A percentile compares a stretch with the other conserved stretches of the same genome.
Conservation (phyloP, 495 filamentous ascomycete species). For the Penicillium flavigenum region DNA sequence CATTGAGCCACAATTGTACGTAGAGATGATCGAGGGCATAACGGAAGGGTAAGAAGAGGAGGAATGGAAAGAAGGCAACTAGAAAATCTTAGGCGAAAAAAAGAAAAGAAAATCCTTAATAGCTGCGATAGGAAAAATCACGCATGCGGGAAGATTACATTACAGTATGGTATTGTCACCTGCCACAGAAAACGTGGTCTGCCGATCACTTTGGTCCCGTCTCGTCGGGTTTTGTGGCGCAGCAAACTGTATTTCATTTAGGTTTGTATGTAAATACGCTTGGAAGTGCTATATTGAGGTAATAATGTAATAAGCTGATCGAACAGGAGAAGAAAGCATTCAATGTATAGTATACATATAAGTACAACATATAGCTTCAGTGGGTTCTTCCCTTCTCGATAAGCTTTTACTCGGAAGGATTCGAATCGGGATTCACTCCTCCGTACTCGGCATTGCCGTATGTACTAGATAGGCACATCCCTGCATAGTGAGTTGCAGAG, state of each 20-base stretch:
- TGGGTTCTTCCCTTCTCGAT: not conserved
- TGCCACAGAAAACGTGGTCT: conserved; percentile 14
- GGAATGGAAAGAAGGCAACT: not conserved
- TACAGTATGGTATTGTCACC: conserved; percentile 12
- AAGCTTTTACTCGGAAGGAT: not conserved
- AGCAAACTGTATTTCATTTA: conserved; percentile 1
- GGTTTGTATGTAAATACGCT: not conserved
- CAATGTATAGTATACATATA: not conserved
- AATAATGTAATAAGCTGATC: no score
- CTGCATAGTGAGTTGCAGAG: not conserved
- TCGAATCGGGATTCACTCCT: not conserved
- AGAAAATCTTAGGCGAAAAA: not conserved
- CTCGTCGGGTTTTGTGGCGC: conserved; percentile 6
- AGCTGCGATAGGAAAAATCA: conserved; percentile 8
- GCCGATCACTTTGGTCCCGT: conserved; percentile 1
- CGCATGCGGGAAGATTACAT: conserved; percentile 8
- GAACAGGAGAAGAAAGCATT: no score
- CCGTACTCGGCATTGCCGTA: not conserved
- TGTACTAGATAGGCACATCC: not conserved
- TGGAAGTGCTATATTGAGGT: not conserved
- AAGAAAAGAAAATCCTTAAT: not conserved
- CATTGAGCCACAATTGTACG: conserved; percentile 19
- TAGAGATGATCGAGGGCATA: conserved; percentile 1
- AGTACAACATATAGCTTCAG: not conserved
- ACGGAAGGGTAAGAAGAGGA: not conserved